phyloP scores from a whole-genome alignment of 1,139 yeast genomes.

The Diutina neorugosa region DNA sequence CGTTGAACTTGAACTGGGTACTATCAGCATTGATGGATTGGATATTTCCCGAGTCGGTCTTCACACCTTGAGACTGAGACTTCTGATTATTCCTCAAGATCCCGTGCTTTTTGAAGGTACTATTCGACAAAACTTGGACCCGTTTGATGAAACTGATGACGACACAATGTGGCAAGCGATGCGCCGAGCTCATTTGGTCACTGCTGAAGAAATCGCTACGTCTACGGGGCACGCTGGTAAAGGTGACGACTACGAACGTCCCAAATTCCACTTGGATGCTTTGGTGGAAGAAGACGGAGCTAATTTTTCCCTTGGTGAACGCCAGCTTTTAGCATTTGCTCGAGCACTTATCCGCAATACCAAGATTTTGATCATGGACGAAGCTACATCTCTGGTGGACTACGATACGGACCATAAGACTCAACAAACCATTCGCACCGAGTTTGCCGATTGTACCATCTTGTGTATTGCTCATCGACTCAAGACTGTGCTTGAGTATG shows the following conservation, averaged over 20 bases:
- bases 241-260: not conserved
- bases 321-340: conserved; percentile 64
- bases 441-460: conserved; percentile 55
- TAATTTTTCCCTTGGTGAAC: conserved; percentile 68
- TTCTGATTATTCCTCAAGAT: conserved; percentile 7
- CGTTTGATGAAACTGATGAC: conserved; percentile 6
- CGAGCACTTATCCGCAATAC: conserved; percentile 63
- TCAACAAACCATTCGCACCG: conserved; percentile 49
- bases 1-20: conserved; percentile 10
- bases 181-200: conserved; percentile 52
- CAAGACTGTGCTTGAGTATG: conserved; percentile 55
- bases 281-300: conserved; percentile 62
- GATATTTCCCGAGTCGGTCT: conserved; percentile 35
- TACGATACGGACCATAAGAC: conserved; percentile 64
- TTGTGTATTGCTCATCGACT: conserved; percentile 73
- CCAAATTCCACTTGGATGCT: conserved; percentile 55
- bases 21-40: conserved; percentile 24
- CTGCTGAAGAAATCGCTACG: conserved; percentile 13
- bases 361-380: conserved; percentile 59
- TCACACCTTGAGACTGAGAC: conserved; percentile 17
- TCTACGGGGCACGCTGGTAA: not conserved
- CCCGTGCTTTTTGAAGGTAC: conserved; percentile 6
- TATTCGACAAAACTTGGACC: conserved; percentile 5
- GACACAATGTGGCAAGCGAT: conserved; percentile 26
- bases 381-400: conserved; percentile 77